These are phyloP conservation scores for Chimonanthus salicifolius DNA, from an alignment of 164 flowering plant genomes.

Conservation along the genomic window DNA sequence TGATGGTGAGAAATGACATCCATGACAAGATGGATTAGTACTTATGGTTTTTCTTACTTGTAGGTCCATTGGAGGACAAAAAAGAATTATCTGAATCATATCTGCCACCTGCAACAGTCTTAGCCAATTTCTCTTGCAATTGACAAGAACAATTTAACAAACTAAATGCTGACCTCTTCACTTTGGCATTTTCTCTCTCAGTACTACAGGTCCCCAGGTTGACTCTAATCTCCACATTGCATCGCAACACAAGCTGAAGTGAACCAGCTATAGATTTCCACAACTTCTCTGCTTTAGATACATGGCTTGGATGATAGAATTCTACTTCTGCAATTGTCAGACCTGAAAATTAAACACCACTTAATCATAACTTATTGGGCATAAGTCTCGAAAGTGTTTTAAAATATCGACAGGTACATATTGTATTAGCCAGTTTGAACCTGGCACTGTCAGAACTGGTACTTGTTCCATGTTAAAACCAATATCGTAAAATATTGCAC, in stretches of 20 bases:
- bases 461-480: no score
- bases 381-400: neutral
- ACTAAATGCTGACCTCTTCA: constrained; percentile 41
- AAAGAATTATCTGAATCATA: constrained; percentile 36
- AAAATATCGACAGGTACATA: neutral
- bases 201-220: constrained; percentile 30
- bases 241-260: constrained; percentile 61
- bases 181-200: constrained; percentile 27
- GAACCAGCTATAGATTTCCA: constrained; percentile 78
- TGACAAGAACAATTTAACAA: constrained; percentile 60
- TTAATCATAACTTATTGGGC: neutral
- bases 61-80: constrained; percentile 30
- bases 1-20: constrained; percentile 28
- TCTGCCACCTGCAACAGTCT: neutral
- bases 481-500: no score
- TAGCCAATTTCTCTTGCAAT: constrained; percentile 14
- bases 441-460: no score
- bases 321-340: constrained; percentile 71
- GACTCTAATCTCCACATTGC: constrained; percentile 76
- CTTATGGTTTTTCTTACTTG: constrained; percentile 26
- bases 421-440: no score
- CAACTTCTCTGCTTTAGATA: constrained; percentile 70
- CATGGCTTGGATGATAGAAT: constrained; percentile 49
- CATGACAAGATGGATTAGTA: constrained; percentile 32
- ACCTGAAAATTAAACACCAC: constrained; percentile 33